A percentile compares a stretch with the other conserved stretches of the same genome.
Evolutionary conservation across 148 eudicot genomes (phyloP).

Genomic region (Simmondsia chinensis): DNA sequence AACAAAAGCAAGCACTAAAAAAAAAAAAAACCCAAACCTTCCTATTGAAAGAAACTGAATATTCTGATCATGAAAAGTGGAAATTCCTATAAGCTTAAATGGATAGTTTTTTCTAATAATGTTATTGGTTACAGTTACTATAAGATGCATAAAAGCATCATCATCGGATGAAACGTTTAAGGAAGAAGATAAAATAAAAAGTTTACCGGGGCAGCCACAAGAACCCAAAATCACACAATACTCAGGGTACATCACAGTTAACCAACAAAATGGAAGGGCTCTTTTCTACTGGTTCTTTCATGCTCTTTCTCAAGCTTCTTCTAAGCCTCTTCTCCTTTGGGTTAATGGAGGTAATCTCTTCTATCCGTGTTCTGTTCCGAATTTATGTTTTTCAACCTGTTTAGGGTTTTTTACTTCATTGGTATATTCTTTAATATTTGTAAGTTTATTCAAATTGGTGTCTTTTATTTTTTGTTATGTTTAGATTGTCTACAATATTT

Average conservation of each 20-base stretch:
- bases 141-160: conserved; percentile 15
- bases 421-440: background rate
- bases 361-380: background rate
- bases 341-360: conserved; percentile 50
- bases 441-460: too few species aligned
- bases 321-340: conserved; percentile 58
- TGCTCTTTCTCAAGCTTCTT: conserved; percentile 39
- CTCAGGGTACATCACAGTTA: conserved; percentile 57
- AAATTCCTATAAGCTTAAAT: too few species aligned
- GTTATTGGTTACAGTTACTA: too few species aligned
- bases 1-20: too few species aligned
- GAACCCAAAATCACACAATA: conserved; percentile 40
- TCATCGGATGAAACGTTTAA: conserved; percentile 8
- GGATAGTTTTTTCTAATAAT: too few species aligned
- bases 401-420: background rate
- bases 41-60: too few species aligned
- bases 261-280: conserved; percentile 52
- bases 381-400: background rate
- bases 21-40: too few species aligned
- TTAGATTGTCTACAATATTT: too few species aligned
- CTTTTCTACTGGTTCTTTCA: conserved; percentile 69
- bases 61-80: too few species aligned
- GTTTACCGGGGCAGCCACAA: conserved; percentile 54
- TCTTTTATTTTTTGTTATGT: too few species aligned
- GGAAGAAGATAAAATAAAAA: conserved; percentile 32